phyloP scores from a whole-genome alignment of 345 rosid genomes.

The Arabidopsis arenosa region DNA sequence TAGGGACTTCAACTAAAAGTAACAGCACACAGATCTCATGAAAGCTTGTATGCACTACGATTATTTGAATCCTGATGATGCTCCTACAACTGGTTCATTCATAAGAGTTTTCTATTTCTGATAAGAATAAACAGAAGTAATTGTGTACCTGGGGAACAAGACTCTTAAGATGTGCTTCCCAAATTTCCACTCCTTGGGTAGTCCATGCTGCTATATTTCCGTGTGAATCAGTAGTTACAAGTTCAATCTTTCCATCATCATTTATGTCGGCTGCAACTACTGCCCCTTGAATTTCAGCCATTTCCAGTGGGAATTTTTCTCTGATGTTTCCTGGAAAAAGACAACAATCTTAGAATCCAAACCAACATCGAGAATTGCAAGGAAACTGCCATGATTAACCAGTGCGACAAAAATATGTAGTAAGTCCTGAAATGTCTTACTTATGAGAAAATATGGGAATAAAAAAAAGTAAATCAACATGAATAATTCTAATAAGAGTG shows the following conservation, averaged over 20 bases:
- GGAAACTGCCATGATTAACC: constrained; percentile 33
- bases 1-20: constrained; percentile 10
- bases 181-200: constrained; percentile 85
- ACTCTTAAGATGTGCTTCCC: constrained; percentile 93
- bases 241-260: constrained; percentile 98
- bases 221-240: constrained; percentile 92
- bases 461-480: constrained; percentile 1
- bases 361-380: constrained; percentile 33
- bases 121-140: constrained; percentile 2
- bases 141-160: constrained; percentile 82
- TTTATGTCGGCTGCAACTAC: constrained; percentile 98
- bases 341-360: constrained; percentile 41
- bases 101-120: neutral
- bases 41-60: constrained; percentile 12
- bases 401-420: constrained; percentile 5
- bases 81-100: constrained; percentile 7
- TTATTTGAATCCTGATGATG: constrained; percentile 17
- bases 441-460: neutral
- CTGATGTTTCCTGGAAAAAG: constrained; percentile 69
- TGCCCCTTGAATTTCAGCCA: constrained; percentile 99
- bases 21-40: constrained; percentile 13
- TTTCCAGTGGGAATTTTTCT: constrained; percentile 91
- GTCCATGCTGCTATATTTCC: constrained; percentile 99
- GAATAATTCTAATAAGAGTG: constrained; percentile 10
- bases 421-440: constrained; percentile 17